Evolutionary conservation across 2,329 filamentous ascomycete genomes (phyloP).

Genomic region (Arthrocladium fulminans): DNA sequence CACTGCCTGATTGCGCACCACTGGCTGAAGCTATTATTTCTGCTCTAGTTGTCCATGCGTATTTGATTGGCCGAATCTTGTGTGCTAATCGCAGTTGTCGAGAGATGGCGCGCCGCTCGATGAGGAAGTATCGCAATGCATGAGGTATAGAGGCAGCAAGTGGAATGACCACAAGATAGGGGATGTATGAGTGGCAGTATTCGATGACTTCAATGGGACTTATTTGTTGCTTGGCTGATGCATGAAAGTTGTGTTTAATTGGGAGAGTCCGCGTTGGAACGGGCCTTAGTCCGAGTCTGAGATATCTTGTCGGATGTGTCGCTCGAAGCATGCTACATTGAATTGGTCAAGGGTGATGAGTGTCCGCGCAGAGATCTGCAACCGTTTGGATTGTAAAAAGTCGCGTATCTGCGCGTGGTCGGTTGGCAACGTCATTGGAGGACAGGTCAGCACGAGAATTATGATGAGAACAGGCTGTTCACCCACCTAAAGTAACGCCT

Average conservation of each 20-base stretch:
- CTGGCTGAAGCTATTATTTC: too few relatives aligned
- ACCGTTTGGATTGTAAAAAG: not conserved
- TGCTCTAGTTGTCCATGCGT: too few relatives aligned
- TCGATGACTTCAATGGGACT: not conserved
- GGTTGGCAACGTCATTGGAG: conserved; percentile 1
- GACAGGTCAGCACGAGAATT: not conserved
- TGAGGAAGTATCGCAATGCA: not conserved
- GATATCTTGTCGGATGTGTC: not conserved
- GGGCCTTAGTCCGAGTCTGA: not conserved
- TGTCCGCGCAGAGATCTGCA: too few relatives aligned
- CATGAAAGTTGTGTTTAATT: not conserved
- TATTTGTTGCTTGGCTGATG: not conserved
- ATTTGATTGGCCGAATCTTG: not conserved
- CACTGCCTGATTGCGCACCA: too few relatives aligned
- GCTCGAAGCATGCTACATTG: not conserved
- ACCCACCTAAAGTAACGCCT: not conserved
- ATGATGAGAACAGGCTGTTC: not conserved
- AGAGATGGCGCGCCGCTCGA: not conserved
- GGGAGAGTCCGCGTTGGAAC: not conserved
- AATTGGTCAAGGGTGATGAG: too few relatives aligned
- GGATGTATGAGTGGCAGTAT: not conserved
- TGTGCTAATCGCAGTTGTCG: not conserved
- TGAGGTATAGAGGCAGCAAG: not conserved
- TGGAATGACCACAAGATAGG: not conserved
- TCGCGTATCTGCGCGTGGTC: not conserved